Evolutionary conservation across 2,329 filamentous ascomycete species (phyloP), one percentile per base, ranked within the genome.

Genomic region (Colletotrichum aenigma): DNA sequence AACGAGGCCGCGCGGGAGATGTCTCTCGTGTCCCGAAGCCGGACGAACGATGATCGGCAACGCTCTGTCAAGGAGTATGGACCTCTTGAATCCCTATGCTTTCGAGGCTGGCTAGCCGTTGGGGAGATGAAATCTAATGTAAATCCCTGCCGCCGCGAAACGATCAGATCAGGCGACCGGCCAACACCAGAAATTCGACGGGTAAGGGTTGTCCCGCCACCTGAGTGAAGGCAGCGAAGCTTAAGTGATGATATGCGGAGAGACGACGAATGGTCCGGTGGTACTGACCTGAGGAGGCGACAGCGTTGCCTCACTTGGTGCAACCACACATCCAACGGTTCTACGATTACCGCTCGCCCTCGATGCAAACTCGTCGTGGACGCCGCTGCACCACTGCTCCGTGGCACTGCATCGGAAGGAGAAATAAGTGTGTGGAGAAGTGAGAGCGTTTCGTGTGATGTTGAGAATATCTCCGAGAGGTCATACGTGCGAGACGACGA

Each of bases 311-410:
- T 78, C 72, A 71, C 52, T 70, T 26, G 26, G 71, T 77, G 66
- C 48, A 58, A 77, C 76, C 28, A 18, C 30, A 67, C 66, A 32
- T 52, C 36, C 70, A 62, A 67, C 70, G 74, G 65, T 58, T 65
- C 32, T 60, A n/a, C 38, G 38, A 48, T n/a, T 48, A 66, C 66
- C 43, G 62, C 43, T 71, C 71, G 61, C 70, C 76, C 76, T 77
- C 76, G 74, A 77, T 34, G 74, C 71, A 75, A 75, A 73, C 70
- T 75, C 69, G 73, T 75, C 73, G 73, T 75, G 70, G 73, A 64
- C 64, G 43, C 28, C 21, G 73, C 70, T 75, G 56, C 73, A 75
- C 64, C 69, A 73, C 56, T 73, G 64, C 64, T 73, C 32, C 58
- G 73, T 75, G 21, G 34, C 64, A 75, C 73, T 38, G 56, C 73